Conservation (phyloP, 345 rosid species). For the Syzygium aqueum region DNA sequence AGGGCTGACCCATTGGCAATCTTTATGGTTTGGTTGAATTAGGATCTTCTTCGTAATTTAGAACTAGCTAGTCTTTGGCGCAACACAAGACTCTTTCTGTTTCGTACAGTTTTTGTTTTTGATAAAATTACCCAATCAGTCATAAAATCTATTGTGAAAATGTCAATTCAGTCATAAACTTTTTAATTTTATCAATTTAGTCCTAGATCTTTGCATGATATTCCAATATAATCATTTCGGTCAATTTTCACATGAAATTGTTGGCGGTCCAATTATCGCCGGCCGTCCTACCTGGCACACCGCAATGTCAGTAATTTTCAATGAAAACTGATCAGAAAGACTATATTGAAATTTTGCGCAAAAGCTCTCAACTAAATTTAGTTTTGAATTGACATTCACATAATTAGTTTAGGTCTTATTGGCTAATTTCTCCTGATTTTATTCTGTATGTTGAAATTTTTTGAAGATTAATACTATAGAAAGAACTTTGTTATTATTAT, state of each 20-base stretch:
- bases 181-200: too few species aligned
- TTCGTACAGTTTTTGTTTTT: neutral
- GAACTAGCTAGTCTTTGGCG: neutral
- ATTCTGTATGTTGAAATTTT: neutral
- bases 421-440: accelerated
- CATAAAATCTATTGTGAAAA: too few species aligned
- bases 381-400: accelerated
- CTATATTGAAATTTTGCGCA: neutral
- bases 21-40: neutral
- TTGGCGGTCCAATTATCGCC: accelerated
- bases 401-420: neutral
- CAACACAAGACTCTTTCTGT: neutral
- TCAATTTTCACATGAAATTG: neutral
- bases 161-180: too few species aligned
- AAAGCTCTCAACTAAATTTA: neutral
- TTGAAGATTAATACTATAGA: neutral
- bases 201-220: neutral
- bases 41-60: neutral
- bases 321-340: neutral
- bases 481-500: neutral
- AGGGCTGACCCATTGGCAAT: neutral
- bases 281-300: neutral
- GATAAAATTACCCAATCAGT: neutral
- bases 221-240: neutral
- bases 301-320: accelerated